Conservation (phyloP, 495 filamentous ascomycete genomes). For the Ascodesmis nigricans region DNA sequence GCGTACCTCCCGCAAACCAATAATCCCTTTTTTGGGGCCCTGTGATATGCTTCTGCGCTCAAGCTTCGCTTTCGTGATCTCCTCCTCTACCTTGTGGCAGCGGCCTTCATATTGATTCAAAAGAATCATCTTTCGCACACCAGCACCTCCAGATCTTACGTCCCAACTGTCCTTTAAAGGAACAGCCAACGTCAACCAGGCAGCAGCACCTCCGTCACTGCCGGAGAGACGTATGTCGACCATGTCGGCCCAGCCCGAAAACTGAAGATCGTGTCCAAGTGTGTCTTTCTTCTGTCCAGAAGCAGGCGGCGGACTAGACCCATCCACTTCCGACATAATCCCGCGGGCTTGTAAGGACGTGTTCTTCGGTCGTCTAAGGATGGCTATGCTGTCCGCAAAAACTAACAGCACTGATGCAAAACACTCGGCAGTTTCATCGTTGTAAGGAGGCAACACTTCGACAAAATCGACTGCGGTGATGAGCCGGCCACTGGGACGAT, state of each 20-base stretch:
- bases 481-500: conserved; percentile 53
- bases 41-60: conserved; percentile 47
- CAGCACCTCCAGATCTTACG: conserved; percentile 29
- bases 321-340: conserved; percentile 60
- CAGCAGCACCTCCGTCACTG: conserved; percentile 43
- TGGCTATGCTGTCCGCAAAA: conserved; percentile 60
- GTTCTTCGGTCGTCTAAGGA: conserved; percentile 43
- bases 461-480: conserved; percentile 66
- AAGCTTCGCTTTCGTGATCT: conserved; percentile 64
- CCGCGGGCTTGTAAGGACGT: conserved; percentile 48
- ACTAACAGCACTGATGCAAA: conserved; percentile 41
- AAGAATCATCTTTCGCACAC: conserved; percentile 39
- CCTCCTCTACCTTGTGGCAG: conserved; percentile 56
- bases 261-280: conserved; percentile 38
- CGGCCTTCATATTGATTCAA: conserved; percentile 60
- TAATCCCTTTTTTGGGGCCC: conserved; percentile 33
- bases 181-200: conserved; percentile 46
- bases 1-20: conserved; percentile 16
- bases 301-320: conserved; percentile 25
- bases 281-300: conserved; percentile 20
- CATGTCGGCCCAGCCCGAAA: conserved; percentile 50
- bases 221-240: conserved; percentile 52
- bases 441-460: conserved; percentile 56
- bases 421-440: conserved; percentile 17
- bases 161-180: conserved; percentile 34